These are phyloP conservation scores for Madurella fahalii DNA, from an alignment of 2,329 filamentous ascomycete genomes.

Conservation along the genomic window DNA sequence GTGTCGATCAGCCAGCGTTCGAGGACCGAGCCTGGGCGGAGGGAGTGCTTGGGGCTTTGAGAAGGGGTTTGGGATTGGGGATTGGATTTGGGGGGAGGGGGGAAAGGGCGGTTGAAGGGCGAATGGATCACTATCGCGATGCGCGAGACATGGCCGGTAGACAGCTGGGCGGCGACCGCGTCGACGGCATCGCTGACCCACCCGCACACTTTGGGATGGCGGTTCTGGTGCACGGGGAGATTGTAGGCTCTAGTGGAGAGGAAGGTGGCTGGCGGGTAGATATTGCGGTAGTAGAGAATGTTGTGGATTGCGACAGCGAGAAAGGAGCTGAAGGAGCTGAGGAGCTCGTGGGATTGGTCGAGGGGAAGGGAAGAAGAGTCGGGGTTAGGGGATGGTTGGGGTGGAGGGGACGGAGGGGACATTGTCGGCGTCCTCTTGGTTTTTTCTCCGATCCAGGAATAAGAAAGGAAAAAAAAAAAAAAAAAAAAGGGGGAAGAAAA, in stretches of 20 bases:
- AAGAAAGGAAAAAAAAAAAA: too few relatives aligned
- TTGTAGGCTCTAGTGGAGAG: slow-evolving; percentile 77
- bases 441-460: not conserved
- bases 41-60: slow-evolving; percentile 8
- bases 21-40: slow-evolving; percentile 39
- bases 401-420: not conserved
- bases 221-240: slow-evolving; percentile 76
- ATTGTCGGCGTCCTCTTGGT: not conserved
- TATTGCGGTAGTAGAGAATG: slow-evolving; percentile 73
- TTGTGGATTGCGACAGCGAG: slow-evolving; percentile 80
- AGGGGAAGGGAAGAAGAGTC: slow-evolving; percentile 9
- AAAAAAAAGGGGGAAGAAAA: too few relatives aligned
- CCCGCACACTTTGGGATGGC: slow-evolving; percentile 78
- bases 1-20: slow-evolving; percentile 62
- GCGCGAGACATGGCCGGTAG: slow-evolving; percentile 47
- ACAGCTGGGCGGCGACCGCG: slow-evolving; percentile 66
- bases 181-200: slow-evolving; percentile 81
- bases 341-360: slow-evolving; percentile 44
- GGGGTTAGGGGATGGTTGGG: not conserved
- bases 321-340: slow-evolving; percentile 71
- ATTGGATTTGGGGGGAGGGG: slow-evolving; percentile 2
- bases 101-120: slow-evolving; percentile 16
- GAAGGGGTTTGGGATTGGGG: not conserved
- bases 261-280: slow-evolving; percentile 78
- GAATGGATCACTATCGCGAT: slow-evolving; percentile 48